Evolutionary conservation across 2,329 filamentous ascomycete genomes (phyloP).

Genomic region (Ophioceras dolichostomum): DNA sequence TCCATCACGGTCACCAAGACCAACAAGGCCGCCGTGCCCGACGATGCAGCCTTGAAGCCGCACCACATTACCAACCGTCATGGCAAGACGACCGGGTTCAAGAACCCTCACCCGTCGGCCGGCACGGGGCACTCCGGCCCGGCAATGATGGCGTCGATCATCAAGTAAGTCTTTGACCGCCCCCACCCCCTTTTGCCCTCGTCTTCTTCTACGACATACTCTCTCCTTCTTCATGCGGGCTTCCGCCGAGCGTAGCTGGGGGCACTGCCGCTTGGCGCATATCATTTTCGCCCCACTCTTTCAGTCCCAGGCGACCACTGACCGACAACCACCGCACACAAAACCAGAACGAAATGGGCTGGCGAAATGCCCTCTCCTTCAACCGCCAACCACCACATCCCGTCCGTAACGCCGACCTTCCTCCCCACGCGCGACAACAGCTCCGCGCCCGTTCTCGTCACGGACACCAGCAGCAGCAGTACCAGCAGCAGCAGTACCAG

Average conservation of each 20-base stretch:
- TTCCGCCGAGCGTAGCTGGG: too few species aligned
- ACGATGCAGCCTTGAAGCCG: constrained; percentile 29
- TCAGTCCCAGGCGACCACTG: background rate
- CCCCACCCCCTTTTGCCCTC: background rate
- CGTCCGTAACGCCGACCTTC: constrained; percentile 56
- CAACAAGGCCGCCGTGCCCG: constrained; percentile 12
- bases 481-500: too few species aligned
- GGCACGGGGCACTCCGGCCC: constrained; percentile 7
- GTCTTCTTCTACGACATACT: background rate
- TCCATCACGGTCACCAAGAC: background rate
- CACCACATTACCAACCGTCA: constrained; percentile 32
- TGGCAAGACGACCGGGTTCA: constrained; percentile 30
- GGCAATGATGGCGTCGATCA: constrained; percentile 17
- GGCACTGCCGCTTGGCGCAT: too few species aligned
- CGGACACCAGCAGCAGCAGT: too few species aligned
- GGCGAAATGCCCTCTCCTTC: constrained; percentile 38
- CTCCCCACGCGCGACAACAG: constrained; percentile 39
- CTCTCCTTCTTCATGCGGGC: constrained; percentile 2
- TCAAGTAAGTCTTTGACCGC: constrained; percentile 20
- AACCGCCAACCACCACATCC: constrained; percentile 52
- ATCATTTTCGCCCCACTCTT: too few species aligned
- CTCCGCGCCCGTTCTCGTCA: too few species aligned
- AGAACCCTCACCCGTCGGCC: constrained; percentile 37
- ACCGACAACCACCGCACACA: constrained; percentile 7
- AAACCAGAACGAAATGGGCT: constrained; percentile 19